Evolutionary conservation across 192 early-diverging fungal genomes (phyloP).

Genomic region (Rhizoclosmatium sp.): DNA sequence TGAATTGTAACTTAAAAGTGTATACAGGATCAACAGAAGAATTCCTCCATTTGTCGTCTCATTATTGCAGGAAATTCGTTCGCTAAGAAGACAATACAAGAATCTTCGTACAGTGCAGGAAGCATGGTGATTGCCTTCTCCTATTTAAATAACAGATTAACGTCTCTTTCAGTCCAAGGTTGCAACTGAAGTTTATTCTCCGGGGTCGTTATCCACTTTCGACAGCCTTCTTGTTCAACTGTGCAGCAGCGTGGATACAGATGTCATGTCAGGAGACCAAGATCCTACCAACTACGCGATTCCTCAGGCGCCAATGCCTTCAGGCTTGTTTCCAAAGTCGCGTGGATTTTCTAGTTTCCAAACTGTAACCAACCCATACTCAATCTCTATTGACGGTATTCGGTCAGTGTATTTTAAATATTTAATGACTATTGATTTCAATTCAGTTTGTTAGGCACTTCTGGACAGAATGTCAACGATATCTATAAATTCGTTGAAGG

Average conservation of each 20-base stretch:
- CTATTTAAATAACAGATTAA: slow-evolving; percentile 63
- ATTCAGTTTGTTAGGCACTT: slow-evolving; percentile 75
- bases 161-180: slow-evolving; percentile 40
- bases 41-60: slow-evolving; percentile 71
- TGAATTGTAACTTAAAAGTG: background rate
- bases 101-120: slow-evolving; percentile 24
- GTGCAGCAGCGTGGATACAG: slow-evolving; percentile 66
- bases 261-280: slow-evolving; percentile 80
- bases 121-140: slow-evolving; percentile 39
- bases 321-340: slow-evolving; percentile 72
- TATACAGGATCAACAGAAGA: slow-evolving; percentile 61
- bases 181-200: slow-evolving; percentile 30
- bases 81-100: slow-evolving; percentile 43
- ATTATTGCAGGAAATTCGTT: slow-evolving; percentile 79
- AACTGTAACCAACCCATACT: slow-evolving; percentile 83
- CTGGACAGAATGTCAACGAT: slow-evolving; percentile 92
- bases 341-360: slow-evolving; percentile 68
- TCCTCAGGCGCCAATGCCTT: slow-evolving; percentile 89
- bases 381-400: slow-evolving; percentile 70
- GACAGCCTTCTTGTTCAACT: slow-evolving; percentile 76
- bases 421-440: background rate
- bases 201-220: slow-evolving; percentile 54
- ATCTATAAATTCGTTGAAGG: slow-evolving; percentile 71
- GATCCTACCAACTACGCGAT: slow-evolving; percentile 82
- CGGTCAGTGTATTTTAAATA: slow-evolving; percentile 46